These are phyloP conservation scores for Irpex sp. DNA, from an alignment of 1,284 basidiomycete species.

Conservation along the genomic window DNA sequence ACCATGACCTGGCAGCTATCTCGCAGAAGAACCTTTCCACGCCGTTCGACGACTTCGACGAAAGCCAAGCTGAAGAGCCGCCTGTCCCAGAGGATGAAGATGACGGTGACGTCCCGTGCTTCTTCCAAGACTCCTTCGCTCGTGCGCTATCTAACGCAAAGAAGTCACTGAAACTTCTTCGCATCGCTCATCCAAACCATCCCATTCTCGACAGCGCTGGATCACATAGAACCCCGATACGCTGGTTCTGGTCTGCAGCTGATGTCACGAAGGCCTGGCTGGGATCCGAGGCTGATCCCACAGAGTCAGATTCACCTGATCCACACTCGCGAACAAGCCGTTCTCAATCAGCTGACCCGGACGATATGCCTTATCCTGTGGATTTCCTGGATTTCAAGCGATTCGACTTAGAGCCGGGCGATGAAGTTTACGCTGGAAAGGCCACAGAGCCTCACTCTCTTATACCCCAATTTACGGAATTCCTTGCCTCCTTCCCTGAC, in stretches of 20 bases:
- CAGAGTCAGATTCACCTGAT: not conserved
- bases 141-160: constrained; percentile 54
- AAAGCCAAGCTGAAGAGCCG: constrained; percentile 6
- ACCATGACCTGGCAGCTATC: not conserved
- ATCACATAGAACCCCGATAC: constrained; percentile 29
- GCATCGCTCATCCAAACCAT: constrained; percentile 55
- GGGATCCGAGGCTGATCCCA: constrained; percentile 5
- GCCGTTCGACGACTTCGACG: constrained; percentile 9
- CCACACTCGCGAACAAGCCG: not conserved
- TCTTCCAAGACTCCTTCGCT: constrained; percentile 46
- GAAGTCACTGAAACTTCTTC: constrained; percentile 59
- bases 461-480: constrained; percentile 30
- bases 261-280: constrained; percentile 44
- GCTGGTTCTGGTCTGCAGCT: constrained; percentile 62
- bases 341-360: not conserved
- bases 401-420: constrained; percentile 65
- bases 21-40: not conserved
- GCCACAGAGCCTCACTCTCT: constrained; percentile 12
- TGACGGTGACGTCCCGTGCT: constrained; percentile 43
- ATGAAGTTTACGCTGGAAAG: constrained; percentile 18
- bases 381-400: constrained; percentile 45
- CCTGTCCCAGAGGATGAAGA: constrained; percentile 26
- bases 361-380: not conserved
- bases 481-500: constrained; percentile 53
- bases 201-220: constrained; percentile 34